Evolutionary conservation across 108 stramenopile species (phyloP), one percentile per base, ranked within the genome.

Genomic region (Bacterosira constricta): DNA sequence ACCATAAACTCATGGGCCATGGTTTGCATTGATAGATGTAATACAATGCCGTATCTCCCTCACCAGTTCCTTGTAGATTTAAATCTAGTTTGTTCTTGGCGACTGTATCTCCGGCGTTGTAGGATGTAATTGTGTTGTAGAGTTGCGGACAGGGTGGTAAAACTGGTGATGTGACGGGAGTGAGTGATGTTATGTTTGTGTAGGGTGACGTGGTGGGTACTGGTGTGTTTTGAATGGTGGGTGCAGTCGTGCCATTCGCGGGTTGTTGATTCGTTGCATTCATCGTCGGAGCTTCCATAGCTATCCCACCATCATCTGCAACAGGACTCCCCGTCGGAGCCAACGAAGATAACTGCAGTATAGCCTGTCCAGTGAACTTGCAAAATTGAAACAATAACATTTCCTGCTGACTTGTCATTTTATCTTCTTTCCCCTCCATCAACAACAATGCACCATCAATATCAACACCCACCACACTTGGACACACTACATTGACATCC

Each of bases 1-100:
- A 80, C 61, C 69, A 80, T 21, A 46, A 26, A 2, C 70, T 64
- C 36, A 30, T 55, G 12, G 80, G 80, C 13, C 31, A 69, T 3
- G 66, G 38, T 18, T 64, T 46, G 53, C 80, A 80, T 45, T 71
- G 37, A 36, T 76, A 80, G 46, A 57, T 60, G 52, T 26, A 38
- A 42, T 39, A 27, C 17, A 23, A 6, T 5, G 5, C 5, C 0
- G 13, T 34, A 9, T n/a, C 63, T 13, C 36, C 23, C 6, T 38
- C 26, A 13, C n/a, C n/a, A n/a, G n/a, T n/a, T n/a, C n/a, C n/a
- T n/a, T n/a, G n/a, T n/a, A 23, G 30, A 26, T 21, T 30, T 15
- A 31, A 47, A 17, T 32, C 15, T 10, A 58, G 56, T 21, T 44
- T 44, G 3, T 49, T 1, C n/a, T 70, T 65, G 50, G 51, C 52